phyloP scores from a whole-genome alignment of 2,329 filamentous ascomycete genomes.

The Plectosphaerella plurivora region DNA sequence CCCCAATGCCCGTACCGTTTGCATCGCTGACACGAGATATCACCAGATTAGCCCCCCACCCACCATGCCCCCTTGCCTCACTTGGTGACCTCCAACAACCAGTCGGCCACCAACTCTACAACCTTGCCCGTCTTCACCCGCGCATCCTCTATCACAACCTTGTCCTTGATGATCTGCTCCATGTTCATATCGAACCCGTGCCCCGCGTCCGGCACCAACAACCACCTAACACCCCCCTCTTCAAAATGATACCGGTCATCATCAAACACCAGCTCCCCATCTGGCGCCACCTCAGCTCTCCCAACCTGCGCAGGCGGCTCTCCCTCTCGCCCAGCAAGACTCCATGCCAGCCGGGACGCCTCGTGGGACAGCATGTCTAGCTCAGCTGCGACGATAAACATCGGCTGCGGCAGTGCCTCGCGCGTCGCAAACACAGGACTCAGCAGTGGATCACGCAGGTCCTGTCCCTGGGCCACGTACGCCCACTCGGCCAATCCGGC shows the following conservation, averaged over 20 bases:
- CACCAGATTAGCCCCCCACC: no score
- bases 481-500: constrained; percentile 23
- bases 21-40: no score
- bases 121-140: constrained; percentile 19
- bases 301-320: constrained; percentile 22
- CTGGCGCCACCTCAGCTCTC: constrained; percentile 13
- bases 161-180: constrained; percentile 11
- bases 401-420: constrained; percentile 25
- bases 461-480: constrained; percentile 22
- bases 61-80: no score
- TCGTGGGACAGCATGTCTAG: constrained; percentile 35
- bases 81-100: constrained; percentile 13
- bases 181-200: constrained; percentile 24
- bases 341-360: constrained; percentile 30
- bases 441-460: constrained; percentile 24
- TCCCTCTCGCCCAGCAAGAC: constrained; percentile 24
- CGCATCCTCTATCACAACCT: constrained; percentile 15
- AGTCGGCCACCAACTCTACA: constrained; percentile 18
- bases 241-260: constrained; percentile 24
- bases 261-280: constrained; percentile 16
- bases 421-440: constrained; percentile 25
- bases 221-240: constrained; percentile 18
- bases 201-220: constrained; percentile 24
- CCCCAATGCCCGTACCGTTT: no score
- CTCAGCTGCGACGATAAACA: constrained; percentile 32